Conservation (phyloP, 768 basidiomycete species). For the Tremella yokohamensis region DNA sequence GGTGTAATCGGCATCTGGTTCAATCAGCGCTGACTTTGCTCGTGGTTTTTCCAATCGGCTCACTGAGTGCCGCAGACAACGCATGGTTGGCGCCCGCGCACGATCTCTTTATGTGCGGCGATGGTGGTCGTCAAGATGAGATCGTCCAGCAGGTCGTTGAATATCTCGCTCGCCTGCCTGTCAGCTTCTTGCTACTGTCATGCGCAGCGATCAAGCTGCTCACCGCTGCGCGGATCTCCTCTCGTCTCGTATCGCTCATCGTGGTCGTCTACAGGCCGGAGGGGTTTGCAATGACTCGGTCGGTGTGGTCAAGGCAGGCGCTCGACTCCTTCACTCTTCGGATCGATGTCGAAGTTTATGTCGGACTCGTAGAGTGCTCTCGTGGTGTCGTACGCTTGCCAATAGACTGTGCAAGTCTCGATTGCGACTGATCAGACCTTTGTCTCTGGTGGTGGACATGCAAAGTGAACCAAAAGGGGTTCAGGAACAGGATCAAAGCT, state of each 20-base stretch:
- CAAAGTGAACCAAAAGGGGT: too few relatives aligned
- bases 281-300: too few relatives aligned
- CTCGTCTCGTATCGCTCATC: neutral
- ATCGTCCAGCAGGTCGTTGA: conserved; percentile 34
- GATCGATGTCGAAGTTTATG: too few relatives aligned
- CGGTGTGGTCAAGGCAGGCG: too few relatives aligned
- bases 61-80: conserved; percentile 35
- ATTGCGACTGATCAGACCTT: too few relatives aligned
- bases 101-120: conserved; percentile 38
- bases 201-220: neutral
- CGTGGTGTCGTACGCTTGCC: too few relatives aligned
- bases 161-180: conserved; percentile 25
- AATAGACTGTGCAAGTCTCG: too few relatives aligned
- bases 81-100: conserved; percentile 27
- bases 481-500: too few relatives aligned
- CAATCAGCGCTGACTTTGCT: conserved; percentile 1
- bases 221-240: conserved; percentile 18
- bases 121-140: conserved; percentile 30
- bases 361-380: too few relatives aligned
- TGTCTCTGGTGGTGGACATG: too few relatives aligned
- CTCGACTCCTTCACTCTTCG: too few relatives aligned
- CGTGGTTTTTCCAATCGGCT: conserved; percentile 3
- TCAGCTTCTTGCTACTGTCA: neutral
- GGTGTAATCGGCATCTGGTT: conserved; percentile 32
- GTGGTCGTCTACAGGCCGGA: too few relatives aligned